A percentile compares a stretch with the other conserved stretches of the same genome.
Conservation (phyloP, 2,329 filamentous ascomycete species). For the Elsinoe perseae region DNA sequence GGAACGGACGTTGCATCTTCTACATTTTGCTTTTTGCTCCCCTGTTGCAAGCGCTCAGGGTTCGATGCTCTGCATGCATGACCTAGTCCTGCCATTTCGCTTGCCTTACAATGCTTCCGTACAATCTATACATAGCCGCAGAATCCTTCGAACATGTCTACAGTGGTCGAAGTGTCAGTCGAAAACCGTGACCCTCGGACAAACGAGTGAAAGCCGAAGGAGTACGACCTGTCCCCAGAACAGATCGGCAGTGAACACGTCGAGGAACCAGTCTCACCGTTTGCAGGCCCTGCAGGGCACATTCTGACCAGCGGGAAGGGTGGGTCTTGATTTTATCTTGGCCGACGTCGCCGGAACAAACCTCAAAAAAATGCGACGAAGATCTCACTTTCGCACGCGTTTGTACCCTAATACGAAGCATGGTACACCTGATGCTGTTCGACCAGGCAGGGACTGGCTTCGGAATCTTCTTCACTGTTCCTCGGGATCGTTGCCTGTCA, state of each 20-base stretch:
- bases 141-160: neutral
- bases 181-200: neutral
- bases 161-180: neutral
- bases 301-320: neutral
- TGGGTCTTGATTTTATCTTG: neutral
- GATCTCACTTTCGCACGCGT: conserved; percentile 8
- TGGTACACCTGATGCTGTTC: conserved; percentile 6
- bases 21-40: neutral
- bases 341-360: neutral
- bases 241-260: conserved; percentile 8
- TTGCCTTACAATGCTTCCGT: neutral
- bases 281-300: conserved; percentile 2
- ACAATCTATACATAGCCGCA: neutral
- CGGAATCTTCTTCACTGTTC: conserved; percentile 1
- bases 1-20: neutral
- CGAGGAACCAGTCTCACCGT: conserved; percentile 3
- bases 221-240: neutral
- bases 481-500: neutral
- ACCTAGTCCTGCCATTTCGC: conserved; percentile 1
- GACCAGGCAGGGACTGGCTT: neutral
- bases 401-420: neutral
- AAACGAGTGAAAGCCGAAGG: neutral
- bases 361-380: neutral
- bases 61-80: neutral
- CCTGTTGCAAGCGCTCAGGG: neutral